phyloP scores from a whole-genome alignment of 176 grass and related monocot genomes.

The Pharus latifolius region DNA sequence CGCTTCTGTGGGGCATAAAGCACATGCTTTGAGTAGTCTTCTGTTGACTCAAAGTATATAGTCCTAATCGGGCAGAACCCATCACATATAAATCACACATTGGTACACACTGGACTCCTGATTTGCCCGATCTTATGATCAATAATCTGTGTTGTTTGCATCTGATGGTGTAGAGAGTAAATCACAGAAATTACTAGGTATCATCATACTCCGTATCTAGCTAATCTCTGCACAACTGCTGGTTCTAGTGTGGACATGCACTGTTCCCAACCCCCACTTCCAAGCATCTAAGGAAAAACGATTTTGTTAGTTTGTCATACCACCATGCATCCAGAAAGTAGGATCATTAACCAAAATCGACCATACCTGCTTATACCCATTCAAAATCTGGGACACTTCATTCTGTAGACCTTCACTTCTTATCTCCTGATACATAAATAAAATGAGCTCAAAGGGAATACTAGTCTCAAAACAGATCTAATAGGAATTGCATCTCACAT shows the following conservation, averaged over 20 bases:
- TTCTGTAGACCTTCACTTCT: slow-evolving; percentile 73
- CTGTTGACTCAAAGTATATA: background rate
- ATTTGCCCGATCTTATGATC: background rate
- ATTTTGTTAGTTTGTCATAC: background rate
- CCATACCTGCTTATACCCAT: slow-evolving; percentile 92
- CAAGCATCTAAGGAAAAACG: slow-evolving; percentile 50
- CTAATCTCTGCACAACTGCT: slow-evolving; percentile 55
- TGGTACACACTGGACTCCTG: background rate
- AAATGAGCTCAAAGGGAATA: background rate
- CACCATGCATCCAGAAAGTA: background rate
- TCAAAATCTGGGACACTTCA: slow-evolving; percentile 84
- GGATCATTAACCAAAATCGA: background rate
- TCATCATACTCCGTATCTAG: slow-evolving; percentile 48
- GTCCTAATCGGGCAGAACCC: background rate
- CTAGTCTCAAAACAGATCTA: background rate
- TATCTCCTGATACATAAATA: slow-evolving; percentile 59
- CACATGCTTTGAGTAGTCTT: background rate
- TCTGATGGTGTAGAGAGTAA: background rate
- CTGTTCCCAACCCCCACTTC: slow-evolving; percentile 66
- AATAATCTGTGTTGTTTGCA: background rate
- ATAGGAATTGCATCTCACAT: slow-evolving; percentile 31
- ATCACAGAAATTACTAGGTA: background rate
- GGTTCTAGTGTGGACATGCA: slow-evolving; percentile 74
- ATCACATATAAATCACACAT: background rate
- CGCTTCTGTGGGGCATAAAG: background rate